Evolutionary conservation across 345 rosid species (phyloP).

Genomic region (Cardamine occulta): DNA sequence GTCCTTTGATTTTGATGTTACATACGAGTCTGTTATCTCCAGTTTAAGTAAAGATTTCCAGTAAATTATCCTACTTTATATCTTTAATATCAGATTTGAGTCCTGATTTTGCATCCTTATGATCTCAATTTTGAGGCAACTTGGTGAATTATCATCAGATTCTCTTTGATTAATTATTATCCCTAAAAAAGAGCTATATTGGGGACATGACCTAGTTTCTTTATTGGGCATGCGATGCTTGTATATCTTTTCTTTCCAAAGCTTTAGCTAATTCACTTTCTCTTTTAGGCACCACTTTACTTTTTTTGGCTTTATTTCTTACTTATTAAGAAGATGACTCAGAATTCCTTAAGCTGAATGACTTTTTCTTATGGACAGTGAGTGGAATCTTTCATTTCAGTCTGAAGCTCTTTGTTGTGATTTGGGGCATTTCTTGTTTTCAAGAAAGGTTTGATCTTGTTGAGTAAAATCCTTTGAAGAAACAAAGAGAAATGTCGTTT

Average conservation of each 20-base stretch:
- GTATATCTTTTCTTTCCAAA: slow-evolving; percentile 26
- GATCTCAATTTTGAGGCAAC: slow-evolving; percentile 17
- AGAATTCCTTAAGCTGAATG: not conserved
- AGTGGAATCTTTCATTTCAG: slow-evolving; percentile 35
- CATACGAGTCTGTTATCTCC: slow-evolving; percentile 9
- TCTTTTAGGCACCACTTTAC: slow-evolving; percentile 32
- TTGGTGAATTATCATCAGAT: slow-evolving; percentile 31
- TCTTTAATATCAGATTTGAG: slow-evolving; percentile 10
- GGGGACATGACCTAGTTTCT: slow-evolving; percentile 40
- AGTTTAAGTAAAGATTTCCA: slow-evolving; percentile 7
- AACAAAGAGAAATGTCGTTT: slow-evolving; percentile 55
- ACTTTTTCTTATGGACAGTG: slow-evolving; percentile 33
- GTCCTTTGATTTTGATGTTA: slow-evolving; percentile 9
- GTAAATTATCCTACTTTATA: not conserved
- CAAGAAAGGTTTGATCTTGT: slow-evolving; percentile 15
- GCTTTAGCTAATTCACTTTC: slow-evolving; percentile 41
- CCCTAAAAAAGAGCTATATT: slow-evolving; percentile 22
- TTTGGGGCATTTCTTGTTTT: slow-evolving; percentile 8
- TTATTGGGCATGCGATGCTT: slow-evolving; percentile 46
- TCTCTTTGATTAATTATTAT: slow-evolving; percentile 21
- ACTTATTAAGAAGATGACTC: slow-evolving; percentile 40
- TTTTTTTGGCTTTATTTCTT: slow-evolving; percentile 29
- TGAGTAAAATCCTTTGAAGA: not conserved
- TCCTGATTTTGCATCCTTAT: slow-evolving; percentile 4
- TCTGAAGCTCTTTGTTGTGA: slow-evolving; percentile 17